A percentile compares a stretch with the other conserved stretches of the same genome.
Evolutionary conservation across 192 early-diverging fungal species (phyloP).

Genomic region (Bifiguratus adelaidae): DNA sequence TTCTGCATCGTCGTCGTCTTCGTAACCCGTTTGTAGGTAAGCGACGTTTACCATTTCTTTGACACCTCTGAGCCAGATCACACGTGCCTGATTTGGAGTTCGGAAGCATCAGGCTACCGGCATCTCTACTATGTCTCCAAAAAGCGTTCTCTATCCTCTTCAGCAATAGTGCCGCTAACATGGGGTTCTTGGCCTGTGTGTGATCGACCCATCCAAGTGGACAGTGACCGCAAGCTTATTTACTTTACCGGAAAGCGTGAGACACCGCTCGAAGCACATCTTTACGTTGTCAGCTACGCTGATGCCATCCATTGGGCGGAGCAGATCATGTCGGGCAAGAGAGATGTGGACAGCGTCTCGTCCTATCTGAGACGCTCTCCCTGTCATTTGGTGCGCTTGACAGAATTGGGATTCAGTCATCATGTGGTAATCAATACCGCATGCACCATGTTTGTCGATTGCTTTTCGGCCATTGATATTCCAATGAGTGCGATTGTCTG

Average conservation of each 20-base stretch:
- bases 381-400: too few species aligned
- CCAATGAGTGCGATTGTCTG: conserved; percentile 25
- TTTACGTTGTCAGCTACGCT: conserved; percentile 41
- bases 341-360: neutral
- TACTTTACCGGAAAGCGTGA: conserved; percentile 53
- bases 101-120: conserved; percentile 47
- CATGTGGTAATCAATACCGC: conserved; percentile 21
- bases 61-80: neutral
- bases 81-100: conserved; percentile 36
- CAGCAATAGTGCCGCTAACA: conserved; percentile 30
- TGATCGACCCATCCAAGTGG: conserved; percentile 45
- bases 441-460: conserved; percentile 28
- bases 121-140: conserved; percentile 43
- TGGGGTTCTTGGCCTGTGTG: conserved; percentile 44
- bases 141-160: conserved; percentile 1
- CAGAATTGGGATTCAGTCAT: conserved; percentile 38
- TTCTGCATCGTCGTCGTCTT: neutral
- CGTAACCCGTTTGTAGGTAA: conserved; percentile 1
- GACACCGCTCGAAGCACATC: conserved; percentile 43
- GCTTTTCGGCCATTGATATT: conserved; percentile 30
- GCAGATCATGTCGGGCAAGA: conserved; percentile 2
- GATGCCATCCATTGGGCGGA: neutral
- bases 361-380: too few species aligned
- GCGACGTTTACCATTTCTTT: conserved; percentile 26
- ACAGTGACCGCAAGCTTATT: conserved; percentile 31